Evolutionary conservation across 768 basidiomycete species (phyloP).

Genomic region (Mycena belliarum): DNA sequence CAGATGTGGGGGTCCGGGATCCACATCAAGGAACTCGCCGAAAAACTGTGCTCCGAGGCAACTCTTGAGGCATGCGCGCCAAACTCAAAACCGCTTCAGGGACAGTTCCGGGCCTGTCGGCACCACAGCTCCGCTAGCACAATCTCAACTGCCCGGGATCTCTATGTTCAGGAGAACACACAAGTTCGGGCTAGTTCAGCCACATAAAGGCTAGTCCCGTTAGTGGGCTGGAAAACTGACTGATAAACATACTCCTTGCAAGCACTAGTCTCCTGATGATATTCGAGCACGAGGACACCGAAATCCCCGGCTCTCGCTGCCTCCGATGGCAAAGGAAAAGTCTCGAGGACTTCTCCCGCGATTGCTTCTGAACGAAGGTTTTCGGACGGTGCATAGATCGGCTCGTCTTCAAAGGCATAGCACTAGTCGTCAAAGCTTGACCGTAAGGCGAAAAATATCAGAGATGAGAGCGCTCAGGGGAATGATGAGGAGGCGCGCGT

Average conservation of each 20-base stretch:
- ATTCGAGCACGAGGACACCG: too few relatives aligned
- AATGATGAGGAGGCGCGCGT: too few relatives aligned
- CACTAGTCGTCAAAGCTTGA: slow-evolving; percentile 8
- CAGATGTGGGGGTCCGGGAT: too few relatives aligned
- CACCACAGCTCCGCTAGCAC: not conserved
- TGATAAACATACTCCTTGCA: too few relatives aligned
- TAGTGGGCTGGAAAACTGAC: not conserved
- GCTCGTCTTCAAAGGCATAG: not conserved
- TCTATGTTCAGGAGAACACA: not conserved
- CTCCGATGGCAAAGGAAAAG: too few relatives aligned
- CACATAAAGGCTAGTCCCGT: not conserved
- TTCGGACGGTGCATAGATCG: not conserved
- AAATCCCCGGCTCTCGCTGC: too few relatives aligned
- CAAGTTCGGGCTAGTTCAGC: not conserved
- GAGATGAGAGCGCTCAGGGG: too few relatives aligned
- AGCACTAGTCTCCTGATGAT: too few relatives aligned
- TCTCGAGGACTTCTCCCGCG: slow-evolving; percentile 11
- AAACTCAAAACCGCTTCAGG: slow-evolving; percentile 5
- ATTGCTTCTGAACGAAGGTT: slow-evolving; percentile 15
- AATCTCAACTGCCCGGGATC: not conserved
- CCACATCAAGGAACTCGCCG: not conserved
- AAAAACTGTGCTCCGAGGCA: not conserved
- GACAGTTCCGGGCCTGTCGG: slow-evolving; percentile 7
- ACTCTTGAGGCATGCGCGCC: not conserved
- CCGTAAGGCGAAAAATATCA: too few relatives aligned